phyloP scores from a whole-genome alignment of 2,329 filamentous ascomycete genomes.

The Xylariales sp. region DNA sequence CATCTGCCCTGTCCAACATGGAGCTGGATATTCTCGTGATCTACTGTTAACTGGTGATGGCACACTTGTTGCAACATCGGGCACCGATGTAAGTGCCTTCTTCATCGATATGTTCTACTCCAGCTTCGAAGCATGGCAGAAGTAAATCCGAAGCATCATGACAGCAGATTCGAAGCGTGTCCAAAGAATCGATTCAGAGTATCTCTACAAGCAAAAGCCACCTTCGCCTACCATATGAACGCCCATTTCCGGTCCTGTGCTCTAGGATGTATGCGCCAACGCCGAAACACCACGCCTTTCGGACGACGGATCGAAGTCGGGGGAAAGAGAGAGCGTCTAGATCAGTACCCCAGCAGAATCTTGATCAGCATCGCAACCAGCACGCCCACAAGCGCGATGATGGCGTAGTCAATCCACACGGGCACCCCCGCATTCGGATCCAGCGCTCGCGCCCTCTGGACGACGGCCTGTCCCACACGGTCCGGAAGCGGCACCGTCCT shows the following conservation, averaged over 20 bases:
- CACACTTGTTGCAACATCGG: no score
- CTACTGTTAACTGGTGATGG: no score
- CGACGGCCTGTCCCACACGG: slow-evolving; percentile 12
- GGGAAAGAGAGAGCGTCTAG: not conserved
- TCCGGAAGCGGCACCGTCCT: slow-evolving; percentile 22
- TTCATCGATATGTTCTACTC: no score
- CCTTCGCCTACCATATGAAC: no score
- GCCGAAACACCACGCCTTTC: slow-evolving; percentile 7
- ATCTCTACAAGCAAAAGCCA: no score
- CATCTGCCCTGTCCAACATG: no score
- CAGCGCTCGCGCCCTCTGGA: slow-evolving; percentile 16
- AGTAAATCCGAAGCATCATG: not conserved
- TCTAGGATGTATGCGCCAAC: slow-evolving; percentile 3
- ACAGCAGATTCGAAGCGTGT: no score
- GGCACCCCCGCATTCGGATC: slow-evolving; percentile 50
- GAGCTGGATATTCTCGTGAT: no score
- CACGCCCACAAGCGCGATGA: slow-evolving; percentile 66
- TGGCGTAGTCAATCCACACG: slow-evolving; percentile 76
- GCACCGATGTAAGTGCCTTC: no score
- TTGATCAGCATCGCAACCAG: slow-evolving; percentile 66
- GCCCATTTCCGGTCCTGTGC: not conserved
- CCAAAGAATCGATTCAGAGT: no score
- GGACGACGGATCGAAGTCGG: not conserved
- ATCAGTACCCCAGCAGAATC: slow-evolving; percentile 34
- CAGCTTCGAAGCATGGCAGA: no score